Percentiles rank a stretch among this genome's conserved stretches.
These are phyloP conservation scores for Tolypocladium ovalisporum DNA, from an alignment of 2,329 filamentous ascomycete species.

Conservation along the genomic window DNA sequence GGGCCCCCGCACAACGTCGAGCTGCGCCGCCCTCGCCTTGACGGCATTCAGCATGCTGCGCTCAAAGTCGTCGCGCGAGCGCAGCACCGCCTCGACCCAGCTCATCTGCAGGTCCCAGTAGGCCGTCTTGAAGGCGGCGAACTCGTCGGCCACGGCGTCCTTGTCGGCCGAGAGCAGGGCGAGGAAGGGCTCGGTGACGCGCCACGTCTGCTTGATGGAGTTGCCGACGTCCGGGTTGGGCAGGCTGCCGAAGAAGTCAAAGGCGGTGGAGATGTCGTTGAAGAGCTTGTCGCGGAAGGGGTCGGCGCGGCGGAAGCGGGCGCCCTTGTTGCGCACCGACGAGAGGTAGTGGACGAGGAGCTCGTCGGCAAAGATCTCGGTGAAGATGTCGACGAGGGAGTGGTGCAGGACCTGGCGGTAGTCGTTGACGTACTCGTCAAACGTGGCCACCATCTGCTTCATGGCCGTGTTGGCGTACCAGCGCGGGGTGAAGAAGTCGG, in stretches of 20 bases:
- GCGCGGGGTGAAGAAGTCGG: conserved; percentile 79
- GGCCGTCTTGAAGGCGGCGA: conserved; percentile 68
- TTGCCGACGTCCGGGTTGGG: conserved; percentile 58
- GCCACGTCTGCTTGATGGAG: conserved; percentile 83
- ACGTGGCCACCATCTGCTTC: conserved; percentile 87
- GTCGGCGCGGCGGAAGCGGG: conserved; percentile 77
- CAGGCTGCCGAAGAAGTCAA: conserved; percentile 73
- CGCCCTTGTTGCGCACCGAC: conserved; percentile 77
- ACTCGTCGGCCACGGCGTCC: conserved; percentile 61
- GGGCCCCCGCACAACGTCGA: conserved; percentile 66
- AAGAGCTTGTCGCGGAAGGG: conserved; percentile 89
- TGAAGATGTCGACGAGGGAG: conserved; percentile 79
- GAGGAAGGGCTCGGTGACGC: conserved; percentile 77
- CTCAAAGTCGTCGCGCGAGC: conserved; percentile 87
- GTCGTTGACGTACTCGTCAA: conserved; percentile 88
- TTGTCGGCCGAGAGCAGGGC: conserved; percentile 69
- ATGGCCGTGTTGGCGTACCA: conserved; percentile 86
- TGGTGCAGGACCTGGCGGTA: conserved; percentile 78
- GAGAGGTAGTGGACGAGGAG: conserved; percentile 77
- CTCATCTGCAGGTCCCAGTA: conserved; percentile 93
- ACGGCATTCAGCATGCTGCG: conserved; percentile 77
- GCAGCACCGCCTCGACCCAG: conserved; percentile 89
- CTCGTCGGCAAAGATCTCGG: conserved; percentile 88
- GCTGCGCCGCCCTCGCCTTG: conserved; percentile 78
- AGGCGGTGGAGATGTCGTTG: conserved; percentile 82